Conservation (phyloP, 352 stramenopile genomes). For the Phytophthora multivora region DNA sequence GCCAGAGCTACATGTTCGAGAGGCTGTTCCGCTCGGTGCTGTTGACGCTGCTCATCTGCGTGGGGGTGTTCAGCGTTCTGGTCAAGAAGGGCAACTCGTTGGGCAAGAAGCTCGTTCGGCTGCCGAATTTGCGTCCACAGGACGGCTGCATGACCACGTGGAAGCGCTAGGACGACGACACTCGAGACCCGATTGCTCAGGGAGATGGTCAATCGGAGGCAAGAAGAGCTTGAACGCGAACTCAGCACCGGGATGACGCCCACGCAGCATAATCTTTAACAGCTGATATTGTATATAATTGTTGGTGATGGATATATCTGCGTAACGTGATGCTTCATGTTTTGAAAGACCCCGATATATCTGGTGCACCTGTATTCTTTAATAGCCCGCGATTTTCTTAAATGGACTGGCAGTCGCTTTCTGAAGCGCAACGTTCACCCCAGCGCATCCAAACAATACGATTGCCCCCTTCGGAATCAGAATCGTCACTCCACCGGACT, state of each 20-base stretch:
- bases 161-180: constrained; percentile 48
- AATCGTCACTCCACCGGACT: not conserved
- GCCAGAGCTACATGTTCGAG: constrained; percentile 56
- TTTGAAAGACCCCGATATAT: not conserved
- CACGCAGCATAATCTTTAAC: constrained; percentile 8
- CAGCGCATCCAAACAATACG: constrained; percentile 32
- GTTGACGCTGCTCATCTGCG: constrained; percentile 55
- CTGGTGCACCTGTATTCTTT: too few relatives aligned
- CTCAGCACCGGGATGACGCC: not conserved
- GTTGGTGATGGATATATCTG: not conserved
- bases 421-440: constrained; percentile 27
- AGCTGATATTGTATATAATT: not conserved
- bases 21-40: constrained; percentile 58
- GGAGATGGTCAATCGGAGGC: constrained; percentile 9
- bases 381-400: not conserved
- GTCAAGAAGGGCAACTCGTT: constrained; percentile 80
- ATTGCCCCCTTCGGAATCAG: constrained; percentile 22
- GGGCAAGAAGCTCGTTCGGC: constrained; percentile 68
- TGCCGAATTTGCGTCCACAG: constrained; percentile 67
- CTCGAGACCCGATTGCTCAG: constrained; percentile 13
- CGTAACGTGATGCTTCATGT: not conserved
- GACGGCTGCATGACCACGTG: constrained; percentile 80
- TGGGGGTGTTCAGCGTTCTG: constrained; percentile 55
- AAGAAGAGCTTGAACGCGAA: constrained; percentile 10
- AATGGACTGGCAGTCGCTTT: constrained; percentile 2